phyloP scores from a whole-genome alignment of 257 asterid genomes.

The Solanum verrucosum region DNA sequence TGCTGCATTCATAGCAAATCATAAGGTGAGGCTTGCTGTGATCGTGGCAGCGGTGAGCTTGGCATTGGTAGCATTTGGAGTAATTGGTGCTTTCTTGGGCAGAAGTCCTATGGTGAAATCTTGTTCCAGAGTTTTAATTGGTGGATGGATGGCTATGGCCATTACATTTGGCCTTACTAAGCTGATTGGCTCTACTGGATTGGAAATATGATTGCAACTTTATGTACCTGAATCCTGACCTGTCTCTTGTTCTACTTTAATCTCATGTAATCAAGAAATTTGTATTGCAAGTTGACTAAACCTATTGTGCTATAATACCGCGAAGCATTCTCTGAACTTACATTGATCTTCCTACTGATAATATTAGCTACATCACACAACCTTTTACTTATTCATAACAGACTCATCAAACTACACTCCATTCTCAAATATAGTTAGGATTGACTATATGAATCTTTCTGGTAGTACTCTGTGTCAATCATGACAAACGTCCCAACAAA shows the following conservation, averaged over 20 bases:
- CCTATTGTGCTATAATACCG: neutral
- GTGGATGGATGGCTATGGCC: conserved; percentile 80
- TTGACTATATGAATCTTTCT: neutral
- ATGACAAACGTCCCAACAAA: neutral
- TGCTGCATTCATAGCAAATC: conserved; percentile 39
- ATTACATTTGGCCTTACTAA: conserved; percentile 60
- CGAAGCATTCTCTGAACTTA: neutral
- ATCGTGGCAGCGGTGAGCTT: conserved; percentile 40
- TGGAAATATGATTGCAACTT: conserved; percentile 19
- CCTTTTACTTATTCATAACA: neutral
- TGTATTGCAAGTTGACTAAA: neutral
- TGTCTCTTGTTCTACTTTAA: neutral
- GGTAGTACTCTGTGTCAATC: neutral
- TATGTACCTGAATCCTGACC: neutral
- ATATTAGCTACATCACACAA: neutral
- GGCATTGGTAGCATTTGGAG: conserved; percentile 49
- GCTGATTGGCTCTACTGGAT: conserved; percentile 33
- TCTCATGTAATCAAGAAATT: neutral
- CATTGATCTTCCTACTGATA: neutral
- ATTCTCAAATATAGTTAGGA: neutral
- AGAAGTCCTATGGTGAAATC: conserved; percentile 27
- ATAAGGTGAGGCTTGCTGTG: conserved; percentile 34
- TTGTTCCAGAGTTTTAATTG: conserved; percentile 43
- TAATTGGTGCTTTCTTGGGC: conserved; percentile 49
- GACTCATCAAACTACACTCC: neutral